Evolutionary conservation across 495 filamentous ascomycete species (phyloP), one percentile per base, ranked within the genome.

Genomic region (Staphylotrichum longicolle): DNA sequence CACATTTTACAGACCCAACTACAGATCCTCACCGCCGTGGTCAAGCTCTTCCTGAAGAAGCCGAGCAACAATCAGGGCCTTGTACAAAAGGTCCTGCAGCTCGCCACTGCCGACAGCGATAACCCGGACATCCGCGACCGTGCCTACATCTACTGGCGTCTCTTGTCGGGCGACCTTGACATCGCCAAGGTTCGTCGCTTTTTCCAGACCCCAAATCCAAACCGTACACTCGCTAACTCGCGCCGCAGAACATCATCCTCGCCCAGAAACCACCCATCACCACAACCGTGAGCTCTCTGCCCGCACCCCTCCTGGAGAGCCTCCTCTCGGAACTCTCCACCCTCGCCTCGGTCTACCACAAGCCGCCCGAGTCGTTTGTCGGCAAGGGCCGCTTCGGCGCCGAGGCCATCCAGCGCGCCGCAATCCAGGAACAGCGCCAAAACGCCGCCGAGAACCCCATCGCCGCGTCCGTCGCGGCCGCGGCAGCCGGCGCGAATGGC

Each of bases 261-360:
- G 93, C 93, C 5, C 88, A 94, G 52, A 96, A 96, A 70, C 94
- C 95, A 3, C 86, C 92, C 34, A 99, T 99, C 71, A 87, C 90
- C 39, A 91, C 93, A 20, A 98, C 94, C 11, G 95, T 96, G 72
- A 88, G 86, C 64, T 91, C 90, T 54, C 83, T 98, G 20, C 92
- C 95, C 3, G 83, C 88, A 20, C 74, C 83, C 8, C 83, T 98
- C 7, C 86, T 98, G 15, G 92, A 98, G 37, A 85, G 91, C 66
- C 85, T 98, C 4, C 85, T 98, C 11, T 80, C 80, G 5, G 92
- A 98, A 73, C 85, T 98, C 12, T 96, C 93, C n/a, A 96, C 95
- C 11, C 85, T 98, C 27, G 91, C 94, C 2, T 97, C 93, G 11
- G 94, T 98, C n/a, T 98, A 98, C 76, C 94, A 98, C 82, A 98